Percentiles rank a stretch among this genome's conserved stretches.
Conservation (phyloP, 768 basidiomycete species). For the Calocera viscosa region DNA sequence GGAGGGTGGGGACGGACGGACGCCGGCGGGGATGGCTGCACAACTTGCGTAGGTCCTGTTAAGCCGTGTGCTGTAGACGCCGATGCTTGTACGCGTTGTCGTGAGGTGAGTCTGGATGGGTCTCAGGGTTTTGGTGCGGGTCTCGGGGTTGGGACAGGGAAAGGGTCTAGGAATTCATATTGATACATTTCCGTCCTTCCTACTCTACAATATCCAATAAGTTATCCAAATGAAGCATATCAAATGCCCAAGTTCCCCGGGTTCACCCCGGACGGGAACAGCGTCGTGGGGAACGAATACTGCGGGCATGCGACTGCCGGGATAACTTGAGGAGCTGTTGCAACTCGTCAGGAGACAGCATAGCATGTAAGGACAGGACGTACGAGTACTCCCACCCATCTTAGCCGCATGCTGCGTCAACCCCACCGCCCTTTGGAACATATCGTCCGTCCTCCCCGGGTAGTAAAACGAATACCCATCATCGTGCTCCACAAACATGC, state of each 20-base stretch:
- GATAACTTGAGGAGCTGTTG: neutral
- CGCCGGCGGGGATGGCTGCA: too few relatives aligned
- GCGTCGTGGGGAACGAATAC: neutral
- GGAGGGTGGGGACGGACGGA: too few relatives aligned
- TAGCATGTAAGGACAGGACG: neutral
- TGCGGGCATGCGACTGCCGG: neutral
- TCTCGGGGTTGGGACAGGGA: too few relatives aligned
- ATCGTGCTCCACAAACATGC: conserved; percentile 21
- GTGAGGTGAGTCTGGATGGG: too few relatives aligned
- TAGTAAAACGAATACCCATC: conserved; percentile 22
- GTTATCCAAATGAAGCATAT: too few relatives aligned
- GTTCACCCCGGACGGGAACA: neutral
- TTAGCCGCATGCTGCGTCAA: neutral
- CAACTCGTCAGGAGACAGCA: neutral
- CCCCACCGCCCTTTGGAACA: neutral
- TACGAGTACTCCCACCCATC: neutral
- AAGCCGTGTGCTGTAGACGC: too few relatives aligned
- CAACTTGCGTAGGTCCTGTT: too few relatives aligned
- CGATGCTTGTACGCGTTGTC: too few relatives aligned
- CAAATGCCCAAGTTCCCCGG: neutral
- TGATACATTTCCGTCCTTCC: too few relatives aligned
- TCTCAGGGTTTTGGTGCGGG: too few relatives aligned
- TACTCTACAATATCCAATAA: too few relatives aligned
- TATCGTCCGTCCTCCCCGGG: neutral
- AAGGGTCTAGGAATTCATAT: too few relatives aligned